Evolutionary conservation across 495 filamentous ascomycete species (phyloP).

Genomic region (Penicillium robsamsonii): DNA sequence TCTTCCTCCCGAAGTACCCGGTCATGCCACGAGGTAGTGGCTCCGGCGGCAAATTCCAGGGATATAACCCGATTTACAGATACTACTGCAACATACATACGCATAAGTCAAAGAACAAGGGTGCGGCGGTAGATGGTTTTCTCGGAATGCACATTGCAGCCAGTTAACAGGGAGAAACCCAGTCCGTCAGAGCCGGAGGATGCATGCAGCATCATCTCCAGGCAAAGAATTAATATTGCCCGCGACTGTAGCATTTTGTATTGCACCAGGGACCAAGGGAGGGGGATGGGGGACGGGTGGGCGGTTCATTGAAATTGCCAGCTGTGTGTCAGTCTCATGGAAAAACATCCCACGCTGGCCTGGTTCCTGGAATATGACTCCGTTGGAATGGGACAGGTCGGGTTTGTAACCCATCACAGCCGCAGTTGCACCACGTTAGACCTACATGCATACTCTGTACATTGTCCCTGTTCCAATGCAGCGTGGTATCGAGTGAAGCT

Average conservation of each 20-base stretch:
- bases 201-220: background rate
- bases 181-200: background rate
- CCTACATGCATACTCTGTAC: background rate
- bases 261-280: background rate
- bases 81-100: background rate
- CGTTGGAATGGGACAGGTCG: conserved; percentile 3
- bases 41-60: conserved; percentile 7
- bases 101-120: background rate
- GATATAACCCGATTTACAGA: background rate
- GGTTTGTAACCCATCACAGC: background rate
- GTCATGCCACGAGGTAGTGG: conserved; percentile 16
- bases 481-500: conserved; percentile 5
- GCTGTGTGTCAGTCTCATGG: conserved; percentile 2
- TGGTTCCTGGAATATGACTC: conserved; percentile 6
- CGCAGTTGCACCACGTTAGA: conserved; percentile 8
- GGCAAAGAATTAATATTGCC: background rate
- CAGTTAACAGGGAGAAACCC: background rate
- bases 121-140: background rate
- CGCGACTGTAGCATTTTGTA: background rate
- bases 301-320: background rate
- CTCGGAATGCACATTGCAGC: background rate
- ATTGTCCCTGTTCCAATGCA: conserved; percentile 8
- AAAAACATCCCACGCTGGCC: background rate
- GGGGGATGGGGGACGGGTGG: background rate
- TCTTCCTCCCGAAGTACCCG: conserved; percentile 6